A percentile compares a stretch with the other conserved stretches of the same genome.
Evolutionary conservation across 495 filamentous ascomycete genomes (phyloP).

Genomic region (Podospora pseudopauciseta): DNA sequence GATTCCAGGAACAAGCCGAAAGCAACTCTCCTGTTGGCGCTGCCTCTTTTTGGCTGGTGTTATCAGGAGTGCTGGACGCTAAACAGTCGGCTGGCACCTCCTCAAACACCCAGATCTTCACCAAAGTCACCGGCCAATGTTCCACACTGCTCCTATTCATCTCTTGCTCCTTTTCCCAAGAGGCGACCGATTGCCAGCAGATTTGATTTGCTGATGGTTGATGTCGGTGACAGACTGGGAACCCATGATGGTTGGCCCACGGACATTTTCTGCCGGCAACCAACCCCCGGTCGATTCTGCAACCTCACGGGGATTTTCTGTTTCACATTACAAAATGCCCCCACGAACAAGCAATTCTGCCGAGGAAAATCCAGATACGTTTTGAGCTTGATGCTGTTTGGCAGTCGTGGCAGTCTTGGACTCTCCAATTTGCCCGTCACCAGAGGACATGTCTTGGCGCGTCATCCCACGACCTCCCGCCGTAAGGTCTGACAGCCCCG

Average conservation of each 20-base stretch:
- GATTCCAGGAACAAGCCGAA: neutral
- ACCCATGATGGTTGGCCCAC: neutral
- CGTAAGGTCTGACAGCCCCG: neutral
- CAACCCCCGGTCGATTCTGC: neutral
- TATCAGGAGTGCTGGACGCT: too few species aligned
- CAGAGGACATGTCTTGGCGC: neutral
- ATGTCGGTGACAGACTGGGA: neutral
- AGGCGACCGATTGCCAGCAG: neutral
- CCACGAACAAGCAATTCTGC: neutral
- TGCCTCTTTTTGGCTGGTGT: neutral
- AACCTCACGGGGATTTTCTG: neutral
- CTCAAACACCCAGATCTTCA: slow-evolving; percentile 6
- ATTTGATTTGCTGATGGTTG: neutral
- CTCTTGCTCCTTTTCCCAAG: neutral
- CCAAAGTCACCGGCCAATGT: neutral
- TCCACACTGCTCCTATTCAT: neutral
- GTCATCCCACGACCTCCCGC: neutral
- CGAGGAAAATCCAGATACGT: neutral
- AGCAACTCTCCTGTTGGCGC: too few species aligned
- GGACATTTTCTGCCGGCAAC: neutral
- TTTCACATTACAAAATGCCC: neutral
- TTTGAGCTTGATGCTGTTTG: neutral
- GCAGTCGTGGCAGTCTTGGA: neutral
- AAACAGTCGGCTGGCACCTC: slow-evolving; percentile 1
- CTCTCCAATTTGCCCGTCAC: neutral